phyloP scores from a whole-genome alignment of 257 asterid species.

The Lantana camara region DNA sequence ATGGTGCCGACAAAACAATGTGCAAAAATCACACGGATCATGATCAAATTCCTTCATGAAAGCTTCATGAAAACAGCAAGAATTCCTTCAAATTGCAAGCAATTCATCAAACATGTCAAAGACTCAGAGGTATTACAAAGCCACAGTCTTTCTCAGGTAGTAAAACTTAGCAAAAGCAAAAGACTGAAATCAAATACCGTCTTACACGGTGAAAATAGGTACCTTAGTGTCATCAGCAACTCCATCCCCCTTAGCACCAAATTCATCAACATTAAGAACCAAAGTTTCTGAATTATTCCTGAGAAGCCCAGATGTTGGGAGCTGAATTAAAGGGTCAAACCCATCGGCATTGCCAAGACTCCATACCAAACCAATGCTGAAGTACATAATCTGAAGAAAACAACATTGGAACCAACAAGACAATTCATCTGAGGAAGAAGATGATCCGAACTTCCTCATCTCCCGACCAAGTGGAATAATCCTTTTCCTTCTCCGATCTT shows the following conservation, averaged over 20 bases:
- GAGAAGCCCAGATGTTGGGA: constrained; percentile 34
- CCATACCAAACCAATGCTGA: constrained; percentile 17
- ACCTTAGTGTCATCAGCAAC: constrained; percentile 57
- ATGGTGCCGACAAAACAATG: not conserved
- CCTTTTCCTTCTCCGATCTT: no score
- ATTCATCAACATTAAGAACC: constrained; percentile 48
- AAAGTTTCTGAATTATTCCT: constrained; percentile 30
- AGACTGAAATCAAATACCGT: not conserved
- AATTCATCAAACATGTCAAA: constrained; percentile 8
- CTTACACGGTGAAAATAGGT: not conserved
- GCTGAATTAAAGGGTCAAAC: constrained; percentile 39
- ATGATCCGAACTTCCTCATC: constrained; percentile 11
- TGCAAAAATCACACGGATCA: not conserved
- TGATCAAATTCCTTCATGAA: not conserved
- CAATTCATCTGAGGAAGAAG: constrained; percentile 17
- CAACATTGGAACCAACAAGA: constrained; percentile 12
- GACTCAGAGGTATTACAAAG: not conserved
- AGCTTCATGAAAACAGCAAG: not conserved
- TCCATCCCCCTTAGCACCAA: constrained; percentile 67
- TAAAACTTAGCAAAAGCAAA: not conserved
- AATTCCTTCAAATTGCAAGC: no score
- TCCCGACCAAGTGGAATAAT: no score
- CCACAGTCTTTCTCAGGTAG: constrained; percentile 5
- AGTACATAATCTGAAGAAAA: constrained; percentile 5
- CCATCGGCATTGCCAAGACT: constrained; percentile 21